Evolutionary conservation across 192 early-diverging fungal genomes (phyloP).

Genomic region (Linnemannia schmuckeri): DNA sequence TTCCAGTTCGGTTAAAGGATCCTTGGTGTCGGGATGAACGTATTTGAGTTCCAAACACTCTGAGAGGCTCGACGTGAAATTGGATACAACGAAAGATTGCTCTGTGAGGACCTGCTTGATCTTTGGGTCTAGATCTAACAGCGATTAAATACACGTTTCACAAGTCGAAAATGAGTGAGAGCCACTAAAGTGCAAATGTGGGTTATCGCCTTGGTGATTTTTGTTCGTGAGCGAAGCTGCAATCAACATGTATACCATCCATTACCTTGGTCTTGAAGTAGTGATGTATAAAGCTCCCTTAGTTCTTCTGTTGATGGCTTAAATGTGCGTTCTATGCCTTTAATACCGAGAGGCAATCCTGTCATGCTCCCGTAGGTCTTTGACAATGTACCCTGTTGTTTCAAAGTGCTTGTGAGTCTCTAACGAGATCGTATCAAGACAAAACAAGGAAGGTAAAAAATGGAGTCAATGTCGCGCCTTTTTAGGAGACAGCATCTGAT

Average conservation of each 20-base stretch:
- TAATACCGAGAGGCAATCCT: not conserved
- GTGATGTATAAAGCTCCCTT: conserved; percentile 33
- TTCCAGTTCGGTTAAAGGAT: not conserved
- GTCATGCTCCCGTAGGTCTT: not conserved
- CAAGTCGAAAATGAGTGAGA: not conserved
- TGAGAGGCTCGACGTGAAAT: conserved; percentile 25
- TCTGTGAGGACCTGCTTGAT: conserved; percentile 25
- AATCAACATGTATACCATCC: not conserved
- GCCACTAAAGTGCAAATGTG: not conserved
- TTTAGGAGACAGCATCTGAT: not conserved
- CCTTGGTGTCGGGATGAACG: conserved; percentile 11
- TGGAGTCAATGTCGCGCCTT: not conserved
- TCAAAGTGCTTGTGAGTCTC: conserved; percentile 45
- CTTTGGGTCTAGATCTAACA: conserved; percentile 28
- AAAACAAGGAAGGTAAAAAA: not conserved
- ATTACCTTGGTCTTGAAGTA: conserved; percentile 44
- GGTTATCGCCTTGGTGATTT: not conserved
- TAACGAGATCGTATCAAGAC: not conserved
- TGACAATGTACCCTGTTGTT: conserved; percentile 1
- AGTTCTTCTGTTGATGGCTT: conserved; percentile 34
- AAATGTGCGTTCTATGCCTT: conserved; percentile 3
- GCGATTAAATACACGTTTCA: not conserved
- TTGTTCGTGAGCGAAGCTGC: not conserved
- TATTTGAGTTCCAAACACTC: conserved; percentile 25
- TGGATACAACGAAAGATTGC: conserved; percentile 35